phyloP scores from a whole-genome alignment of 2,329 filamentous ascomycete species.

The Trichoderma guizhouense region DNA sequence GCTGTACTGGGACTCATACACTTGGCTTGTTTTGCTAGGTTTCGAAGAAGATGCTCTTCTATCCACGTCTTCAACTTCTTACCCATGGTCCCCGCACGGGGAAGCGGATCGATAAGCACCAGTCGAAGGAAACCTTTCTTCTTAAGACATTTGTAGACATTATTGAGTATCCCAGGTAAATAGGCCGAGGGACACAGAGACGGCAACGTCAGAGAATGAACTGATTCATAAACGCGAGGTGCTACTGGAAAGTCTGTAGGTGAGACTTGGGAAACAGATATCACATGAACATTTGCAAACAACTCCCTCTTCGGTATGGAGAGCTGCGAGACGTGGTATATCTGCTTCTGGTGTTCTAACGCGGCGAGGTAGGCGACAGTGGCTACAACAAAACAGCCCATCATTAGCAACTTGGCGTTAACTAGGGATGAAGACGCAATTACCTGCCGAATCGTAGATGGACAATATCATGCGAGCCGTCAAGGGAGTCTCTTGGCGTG shows the following conservation, averaged over 20 bases:
- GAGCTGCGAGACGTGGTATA: constrained; percentile 45
- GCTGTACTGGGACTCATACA: constrained; percentile 57
- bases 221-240: constrained; percentile 44
- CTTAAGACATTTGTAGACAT: constrained; percentile 54
- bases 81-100: constrained; percentile 53
- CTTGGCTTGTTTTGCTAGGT: constrained; percentile 56
- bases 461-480: constrained; percentile 36
- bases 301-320: constrained; percentile 37
- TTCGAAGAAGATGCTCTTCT: constrained; percentile 56
- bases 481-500: neutral
- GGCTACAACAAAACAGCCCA: constrained; percentile 30
- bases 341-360: constrained; percentile 36
- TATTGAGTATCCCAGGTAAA: constrained; percentile 53
- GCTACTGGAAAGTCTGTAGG: constrained; percentile 37
- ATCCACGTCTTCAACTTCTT: constrained; percentile 59
- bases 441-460: constrained; percentile 52
- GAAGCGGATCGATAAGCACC: constrained; percentile 60
- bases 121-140: constrained; percentile 56
- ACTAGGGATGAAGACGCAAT: neutral
- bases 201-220: constrained; percentile 54
- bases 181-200: constrained; percentile 54
- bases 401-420: neutral
- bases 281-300: constrained; percentile 40
- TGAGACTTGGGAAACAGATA: constrained; percentile 38
- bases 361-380: constrained; percentile 50